These are phyloP conservation scores for Ceratocystis destructans DNA, from an alignment of 2,329 filamentous ascomycete genomes.

Conservation along the genomic window DNA sequence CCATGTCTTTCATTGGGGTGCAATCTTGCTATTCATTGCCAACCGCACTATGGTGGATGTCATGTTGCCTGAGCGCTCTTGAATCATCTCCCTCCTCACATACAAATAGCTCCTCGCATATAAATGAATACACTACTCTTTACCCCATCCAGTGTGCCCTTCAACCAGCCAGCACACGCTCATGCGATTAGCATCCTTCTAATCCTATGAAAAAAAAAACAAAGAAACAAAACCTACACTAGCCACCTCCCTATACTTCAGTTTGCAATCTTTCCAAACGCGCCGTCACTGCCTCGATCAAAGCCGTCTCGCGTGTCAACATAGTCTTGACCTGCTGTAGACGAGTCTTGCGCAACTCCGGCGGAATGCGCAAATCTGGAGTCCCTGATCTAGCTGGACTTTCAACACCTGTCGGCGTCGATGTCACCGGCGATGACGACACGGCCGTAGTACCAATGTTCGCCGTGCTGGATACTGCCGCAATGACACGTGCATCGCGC, in stretches of 20 bases:
- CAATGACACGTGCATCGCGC: constrained; percentile 13
- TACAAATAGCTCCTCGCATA: not conserved
- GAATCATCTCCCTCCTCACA: no score
- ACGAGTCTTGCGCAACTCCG: constrained; percentile 48
- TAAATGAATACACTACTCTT: not conserved
- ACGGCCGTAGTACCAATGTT: constrained; percentile 7
- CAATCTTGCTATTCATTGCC: no score
- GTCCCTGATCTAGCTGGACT: constrained; percentile 24
- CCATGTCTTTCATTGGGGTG: no score
- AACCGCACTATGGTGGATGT: no score
- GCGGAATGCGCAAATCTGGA: constrained; percentile 40
- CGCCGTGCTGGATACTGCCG: constrained; percentile 8
- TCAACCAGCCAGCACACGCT: not conserved
- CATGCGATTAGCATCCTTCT: not conserved
- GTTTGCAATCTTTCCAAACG: constrained; percentile 45
- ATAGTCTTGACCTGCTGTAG: constrained; percentile 48
- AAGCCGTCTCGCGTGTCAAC: constrained; percentile 50
- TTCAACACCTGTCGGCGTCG: constrained; percentile 4
- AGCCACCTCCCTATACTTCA: constrained; percentile 4
- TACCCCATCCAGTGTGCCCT: no score
- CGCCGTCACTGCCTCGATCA: constrained; percentile 52
- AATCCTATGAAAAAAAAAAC: not conserved
- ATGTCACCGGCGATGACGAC: constrained; percentile 21
- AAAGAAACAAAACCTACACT: not conserved
- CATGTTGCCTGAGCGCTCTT: no score